Evolutionary conservation across 495 filamentous ascomycete genomes (phyloP).

Genomic region (Neurospora tetraspora): DNA sequence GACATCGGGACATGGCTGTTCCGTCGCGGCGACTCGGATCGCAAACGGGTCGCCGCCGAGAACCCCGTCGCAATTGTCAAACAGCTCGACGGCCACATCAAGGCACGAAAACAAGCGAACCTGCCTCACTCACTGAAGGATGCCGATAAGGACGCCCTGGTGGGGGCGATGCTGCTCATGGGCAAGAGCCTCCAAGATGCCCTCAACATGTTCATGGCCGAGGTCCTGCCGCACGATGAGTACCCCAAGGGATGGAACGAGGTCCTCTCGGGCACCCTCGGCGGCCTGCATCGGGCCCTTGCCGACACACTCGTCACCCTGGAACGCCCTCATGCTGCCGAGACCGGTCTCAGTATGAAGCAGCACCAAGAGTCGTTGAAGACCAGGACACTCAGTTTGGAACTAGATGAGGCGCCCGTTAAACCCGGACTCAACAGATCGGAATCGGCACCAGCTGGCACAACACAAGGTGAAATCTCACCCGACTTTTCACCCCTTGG

Average conservation of each 20-base stretch:
- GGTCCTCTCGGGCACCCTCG: constrained; percentile 19
- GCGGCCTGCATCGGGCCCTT: constrained; percentile 13
- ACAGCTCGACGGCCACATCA: constrained; percentile 13
- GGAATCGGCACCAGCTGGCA: background rate
- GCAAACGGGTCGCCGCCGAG: constrained; percentile 1
- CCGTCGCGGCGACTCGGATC: constrained; percentile 14
- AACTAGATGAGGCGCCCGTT: background rate
- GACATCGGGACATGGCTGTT: constrained; percentile 18
- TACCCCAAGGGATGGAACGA: constrained; percentile 19
- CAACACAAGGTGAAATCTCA: background rate
- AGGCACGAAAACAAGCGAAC: constrained; percentile 11
- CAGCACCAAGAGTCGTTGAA: background rate
- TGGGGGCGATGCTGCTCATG: constrained; percentile 20
- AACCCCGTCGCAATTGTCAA: constrained; percentile 17
- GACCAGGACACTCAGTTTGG: background rate
- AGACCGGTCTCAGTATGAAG: background rate
- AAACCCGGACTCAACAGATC: background rate
- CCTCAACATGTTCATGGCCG: constrained; percentile 14
- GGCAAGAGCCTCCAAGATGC: constrained; percentile 19
- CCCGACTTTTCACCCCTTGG: background rate
- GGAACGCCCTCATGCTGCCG: background rate
- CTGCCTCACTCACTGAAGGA: constrained; percentile 9
- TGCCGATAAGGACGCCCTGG: constrained; percentile 19
- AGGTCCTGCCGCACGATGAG: constrained; percentile 19
- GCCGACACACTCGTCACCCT: constrained; percentile 5